Base-by-base conservation (phyloP, 1,284 basidiomycete species). In the Porogramme epimiltina region DNA sequence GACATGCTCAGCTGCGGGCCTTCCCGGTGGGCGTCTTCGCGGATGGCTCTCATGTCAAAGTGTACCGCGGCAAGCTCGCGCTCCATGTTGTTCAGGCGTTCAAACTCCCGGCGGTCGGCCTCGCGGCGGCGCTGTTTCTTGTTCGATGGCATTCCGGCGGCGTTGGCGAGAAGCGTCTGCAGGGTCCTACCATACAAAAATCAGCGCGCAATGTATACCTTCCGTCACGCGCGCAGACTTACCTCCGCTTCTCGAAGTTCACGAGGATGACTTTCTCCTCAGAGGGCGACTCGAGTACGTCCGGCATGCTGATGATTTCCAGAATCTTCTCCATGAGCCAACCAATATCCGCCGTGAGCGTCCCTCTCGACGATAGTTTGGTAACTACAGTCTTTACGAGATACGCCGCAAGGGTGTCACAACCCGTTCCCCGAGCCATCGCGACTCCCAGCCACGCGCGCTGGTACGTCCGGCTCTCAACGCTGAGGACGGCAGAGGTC, bases 201-300 rank as follows among this genome's bases (percentile, higher is more conserved):
- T 40, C 33, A 54, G 47, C 42, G 54, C 42, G 39, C 42, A 49
- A 53, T 22, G 2, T 9, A 16, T 2, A 22, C 6, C 49, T 41
- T 20, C 3, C 39, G 26, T 25, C 33, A 18, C 20, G 19, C n/a
- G n/a, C n/a, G 37, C 19, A 40, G 20, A 60, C 74, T 55, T 58
- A 89, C 89, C 90, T 81, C 56, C 90, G 80, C 65, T 92, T 92
- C 58, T 91, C 87, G 58, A 91, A 82, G 63, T 91, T 91, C 46
- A 93, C 78, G 34, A 91, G 77, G 34, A 72, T 79, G 33, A 79
- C 75, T 20, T 74, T 73, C 54, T 82, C 80, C 34, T 77, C 74
- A 16, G 72, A 66, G 3, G 73, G 64, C 15, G 80, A 74, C 44
- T 84, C 78, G n/a, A 89, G 67, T n/a, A 83, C 74, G 63, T 92